Conservation (phyloP, 805 yeast genomes). For the Wickerhamomyces sydowiorum region DNA sequence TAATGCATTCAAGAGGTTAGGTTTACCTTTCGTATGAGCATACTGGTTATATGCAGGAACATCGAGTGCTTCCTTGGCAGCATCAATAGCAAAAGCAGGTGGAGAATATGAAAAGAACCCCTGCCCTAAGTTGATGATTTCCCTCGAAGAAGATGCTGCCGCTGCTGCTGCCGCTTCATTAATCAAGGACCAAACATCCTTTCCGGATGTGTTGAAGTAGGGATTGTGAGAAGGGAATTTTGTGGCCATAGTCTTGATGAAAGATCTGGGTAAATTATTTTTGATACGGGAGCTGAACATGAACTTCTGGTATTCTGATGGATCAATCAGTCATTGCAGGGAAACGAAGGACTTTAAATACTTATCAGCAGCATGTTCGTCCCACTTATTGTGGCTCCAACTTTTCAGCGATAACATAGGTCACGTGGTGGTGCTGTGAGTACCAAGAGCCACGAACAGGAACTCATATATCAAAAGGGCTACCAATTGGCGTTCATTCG, state of each 20-base stretch:
- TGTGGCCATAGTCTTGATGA: conserved; percentile 12
- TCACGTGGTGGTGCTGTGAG: too few species aligned
- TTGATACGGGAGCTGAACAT: too few species aligned
- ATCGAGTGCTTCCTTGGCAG: conserved; percentile 72
- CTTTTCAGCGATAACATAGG: too few species aligned
- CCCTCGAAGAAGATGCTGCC: conserved; percentile 57
- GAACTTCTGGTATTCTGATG: too few species aligned
- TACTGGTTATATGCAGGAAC: conserved; percentile 82
- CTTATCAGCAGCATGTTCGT: too few species aligned
- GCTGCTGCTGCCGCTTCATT: conserved; percentile 93
- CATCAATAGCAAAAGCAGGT: conserved; percentile 84
- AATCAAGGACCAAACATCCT: conserved; percentile 93
- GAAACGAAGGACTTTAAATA: too few species aligned
- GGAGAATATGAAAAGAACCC: conserved; percentile 97
- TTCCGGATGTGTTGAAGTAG: conserved; percentile 64
- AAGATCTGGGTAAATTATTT: background rate
- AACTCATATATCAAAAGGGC: too few species aligned
- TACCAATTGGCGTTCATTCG: too few species aligned
- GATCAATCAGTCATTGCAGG: too few species aligned
- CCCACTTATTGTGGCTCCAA: too few species aligned
- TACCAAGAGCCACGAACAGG: too few species aligned
- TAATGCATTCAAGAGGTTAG: conserved; percentile 63
- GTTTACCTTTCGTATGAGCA: conserved; percentile 86
- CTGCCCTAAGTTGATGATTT: conserved; percentile 87
- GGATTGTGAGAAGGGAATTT: conserved; percentile 48